Evolutionary conservation across 768 basidiomycete genomes (phyloP), one percentile per base, ranked within the genome.

Genomic region (Leccinum truebloodii): DNA sequence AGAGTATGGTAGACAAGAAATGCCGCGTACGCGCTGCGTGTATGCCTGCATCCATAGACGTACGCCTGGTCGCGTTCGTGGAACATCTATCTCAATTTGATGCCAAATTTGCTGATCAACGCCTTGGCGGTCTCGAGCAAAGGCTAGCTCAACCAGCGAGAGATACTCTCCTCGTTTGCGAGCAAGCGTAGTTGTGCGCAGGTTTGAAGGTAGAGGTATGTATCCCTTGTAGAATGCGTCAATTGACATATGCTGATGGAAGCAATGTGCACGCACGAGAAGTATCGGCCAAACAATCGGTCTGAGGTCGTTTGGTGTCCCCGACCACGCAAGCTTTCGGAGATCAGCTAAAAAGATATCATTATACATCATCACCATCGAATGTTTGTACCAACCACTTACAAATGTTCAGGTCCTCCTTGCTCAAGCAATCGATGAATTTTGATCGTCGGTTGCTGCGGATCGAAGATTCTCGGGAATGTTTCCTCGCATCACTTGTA

Each of bases 51-150:
- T 90, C 97, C 97, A 99, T 22, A 99, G 76, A 37, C 79, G 82
- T 12, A 96, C 87, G 22, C 95, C 95, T 18, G 97, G 95, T 54
- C 95, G 78, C 41, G 97, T 99, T 56, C 97, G 82, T 12, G 97
- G 97, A 6, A 98, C 96, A 69, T 99, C 97, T 61, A 98, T 98
- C 70, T 94, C 94, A 67, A 98, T 98, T 75, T 99, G 97, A 76
- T 98, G 97, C 97, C 97, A 98, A 71, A 98, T 96, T 75, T 93
- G 91, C 68, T 95, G 94, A 74, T 99, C 96, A 32, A 96, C 81
- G 0, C 90, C 88, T 59, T 90, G 88, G 32, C 86, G 83, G 59
- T 94, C 94, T 41, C 92, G 83, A 13, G 90, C 86, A 72, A 98
- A 99, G 16, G 97, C 89, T 18, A 95, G 80, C 65, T 92, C 86